Base-by-base conservation (phyloP, 495 filamentous ascomycete genomes). In the Aspergillus hancockii region DNA sequence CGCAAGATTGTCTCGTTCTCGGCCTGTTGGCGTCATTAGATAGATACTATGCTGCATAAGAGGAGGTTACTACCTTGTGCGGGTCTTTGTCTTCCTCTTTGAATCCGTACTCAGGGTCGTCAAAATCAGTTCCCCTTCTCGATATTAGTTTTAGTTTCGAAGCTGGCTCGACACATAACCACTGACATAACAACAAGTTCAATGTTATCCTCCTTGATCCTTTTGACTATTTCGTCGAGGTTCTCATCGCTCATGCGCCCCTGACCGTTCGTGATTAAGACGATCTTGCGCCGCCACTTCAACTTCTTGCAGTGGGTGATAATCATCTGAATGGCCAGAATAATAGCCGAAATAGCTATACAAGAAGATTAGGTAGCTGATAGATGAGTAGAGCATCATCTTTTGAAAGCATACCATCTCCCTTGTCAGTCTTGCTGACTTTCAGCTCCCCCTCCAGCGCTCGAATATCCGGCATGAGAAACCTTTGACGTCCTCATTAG, bases 81-180 rank as follows among this genome's bases (percentile, higher is more conserved):
- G 64, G 57, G 51, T 84, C 77, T 71, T 99, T 99, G 63, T 89
- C 85, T 71, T 99, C 93, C 77, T 99, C 93, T 71, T 93, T 95
- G 66, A 90, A 88, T 28, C 93, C 92, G 66, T 86, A 97, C 31
- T 96, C 92, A 4, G 85, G 67, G 75, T 97, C 95, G 63, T 99
- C 92, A 70, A 98, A 98, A 73, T 99, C 94, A 25, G 93, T 83
- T 8, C 94, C 94, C 53, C 92, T 96, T 60, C n/a, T 28, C 13
- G 46, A 46, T n/a, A 54, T 81, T 68, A 81, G 70, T 50, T 31
- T 16, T 6, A n/a, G 22, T 9, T 30, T 38, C 9, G 13, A 28
- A 10, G 50, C 10, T 4, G 1, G 2, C 5, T 19, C 16, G 8
- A 6, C 3, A 16, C 12, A 21, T 2, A 14, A 7, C 18, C 7